phyloP scores from a whole-genome alignment of 2,329 filamentous ascomycete genomes.

The Thielaviopsis cerberus region DNA sequence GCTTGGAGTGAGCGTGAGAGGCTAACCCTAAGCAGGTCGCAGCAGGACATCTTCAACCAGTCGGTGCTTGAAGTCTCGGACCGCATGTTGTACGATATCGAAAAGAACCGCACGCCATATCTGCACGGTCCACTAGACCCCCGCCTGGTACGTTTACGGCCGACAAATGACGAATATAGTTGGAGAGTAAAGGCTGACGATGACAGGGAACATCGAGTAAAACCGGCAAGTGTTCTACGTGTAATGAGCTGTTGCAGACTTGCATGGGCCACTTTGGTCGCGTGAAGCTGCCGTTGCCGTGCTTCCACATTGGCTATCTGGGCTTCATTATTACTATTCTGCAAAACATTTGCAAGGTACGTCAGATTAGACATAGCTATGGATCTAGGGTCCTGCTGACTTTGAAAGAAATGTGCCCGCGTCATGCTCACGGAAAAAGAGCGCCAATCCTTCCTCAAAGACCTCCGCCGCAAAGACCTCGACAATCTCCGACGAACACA shows the following conservation, averaged over 20 bases:
- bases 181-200: too few relatives aligned
- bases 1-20: not conserved
- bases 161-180: not conserved
- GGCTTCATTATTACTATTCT: slow-evolving; percentile 83
- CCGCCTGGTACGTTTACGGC: slow-evolving; percentile 38
- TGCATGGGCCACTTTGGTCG: slow-evolving; percentile 95
- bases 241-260: slow-evolving; percentile 58
- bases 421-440: slow-evolving; percentile 70
- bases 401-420: slow-evolving; percentile 50
- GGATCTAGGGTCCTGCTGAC: slow-evolving; percentile 3
- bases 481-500: slow-evolving; percentile 74
- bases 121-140: slow-evolving; percentile 73
- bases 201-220: slow-evolving; percentile 67
- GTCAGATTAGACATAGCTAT: slow-evolving; percentile 6
- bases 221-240: slow-evolving; percentile 60
- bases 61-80: slow-evolving; percentile 90
- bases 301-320: slow-evolving; percentile 90
- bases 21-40: slow-evolving; percentile 38
- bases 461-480: slow-evolving; percentile 60
- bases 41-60: slow-evolving; percentile 88
- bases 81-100: slow-evolving; percentile 78
- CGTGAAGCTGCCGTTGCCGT: slow-evolving; percentile 73
- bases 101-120: slow-evolving; percentile 56
- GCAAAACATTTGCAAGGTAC: slow-evolving; percentile 79
- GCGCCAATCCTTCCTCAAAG: slow-evolving; percentile 56